A percentile compares a stretch with the other conserved stretches of the same genome.
Evolutionary conservation across 2,329 filamentous ascomycete species (phyloP).

Genomic region (Cercospora berteroae): DNA sequence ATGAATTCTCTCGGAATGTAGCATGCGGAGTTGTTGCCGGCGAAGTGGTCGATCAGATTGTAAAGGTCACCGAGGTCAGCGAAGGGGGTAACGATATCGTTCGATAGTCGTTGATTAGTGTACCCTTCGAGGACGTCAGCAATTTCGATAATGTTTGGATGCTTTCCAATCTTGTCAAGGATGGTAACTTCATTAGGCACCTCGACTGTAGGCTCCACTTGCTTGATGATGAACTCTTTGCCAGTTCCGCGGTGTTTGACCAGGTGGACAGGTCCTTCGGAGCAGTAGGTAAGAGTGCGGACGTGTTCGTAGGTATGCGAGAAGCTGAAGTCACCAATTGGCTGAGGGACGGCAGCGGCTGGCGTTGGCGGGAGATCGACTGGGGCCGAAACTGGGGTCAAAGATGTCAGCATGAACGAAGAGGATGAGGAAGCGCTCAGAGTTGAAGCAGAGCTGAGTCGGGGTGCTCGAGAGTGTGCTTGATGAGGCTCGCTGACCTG

Average conservation of each 20-base stretch:
- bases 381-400: not conserved
- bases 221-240: conserved; percentile 18
- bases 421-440: not conserved
- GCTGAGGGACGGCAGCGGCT: not conserved
- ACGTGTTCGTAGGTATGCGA: conserved; percentile 9
- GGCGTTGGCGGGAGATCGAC: not conserved
- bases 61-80: conserved; percentile 28
- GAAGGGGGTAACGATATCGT: conserved; percentile 24
- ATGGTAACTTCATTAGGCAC: not conserved
- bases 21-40: not conserved
- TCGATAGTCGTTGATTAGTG: not conserved
- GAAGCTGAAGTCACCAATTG: conserved; percentile 11
- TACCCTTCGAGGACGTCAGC: conserved; percentile 5
- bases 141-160: conserved; percentile 18
- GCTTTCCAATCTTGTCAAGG: not conserved
- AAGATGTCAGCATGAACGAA: not conserved
- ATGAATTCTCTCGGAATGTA: conserved; percentile 23
- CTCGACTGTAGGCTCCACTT: not conserved
- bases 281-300: conserved; percentile 9
- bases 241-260: conserved; percentile 9
- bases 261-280: conserved; percentile 16
- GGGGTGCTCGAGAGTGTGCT: not conserved
- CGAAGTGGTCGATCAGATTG: conserved; percentile 17
- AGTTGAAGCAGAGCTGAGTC: not conserved
- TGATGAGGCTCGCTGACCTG: not conserved